Base-by-base conservation (phyloP, 2,329 filamentous ascomycete genomes). In the Decorospora gaudefroyi region DNA sequence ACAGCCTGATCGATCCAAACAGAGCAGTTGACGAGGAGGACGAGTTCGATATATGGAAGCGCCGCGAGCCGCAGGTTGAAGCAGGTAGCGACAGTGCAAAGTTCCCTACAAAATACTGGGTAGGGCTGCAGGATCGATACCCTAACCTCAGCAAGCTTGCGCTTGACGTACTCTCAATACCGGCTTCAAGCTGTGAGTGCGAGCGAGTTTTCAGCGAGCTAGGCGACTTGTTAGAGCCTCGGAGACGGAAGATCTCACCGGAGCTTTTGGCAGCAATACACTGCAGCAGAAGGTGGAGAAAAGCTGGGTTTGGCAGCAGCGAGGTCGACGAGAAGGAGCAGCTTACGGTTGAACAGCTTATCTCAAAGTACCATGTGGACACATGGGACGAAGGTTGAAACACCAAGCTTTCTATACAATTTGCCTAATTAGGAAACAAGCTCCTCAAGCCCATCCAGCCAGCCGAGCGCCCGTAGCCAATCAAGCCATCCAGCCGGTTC, bases 161-260 rank as follows among this genome's bases (percentile, higher is more conserved):
- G 3, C 23, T 45, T 30, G 10, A 40, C 11, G 5, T 39, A n/a
- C 21, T 45, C 3, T 16, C 29, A 29, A 45, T 45, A 10, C 29
- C 10, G 12, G 42, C 23, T 3, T 33, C 11, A n/a, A 45, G 28
- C 21, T 45, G 34, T 17, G 28, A 45, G 19, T 45, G 28, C 33
- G 22, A 45, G 34, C 29, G 29, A 6, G 6, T 39, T 1, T 45
- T 45, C 6, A 45, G 42, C 8, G 28, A 45, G 35, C 23, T 45
- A 12, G 35, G 42, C 25, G 35, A 45, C 17, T 35, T 45, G 3
- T 12, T 45, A 27, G 35, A 39, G 34, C 34, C 35, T 23, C n/a
- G 17, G 19, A 8, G 19, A 37, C 31, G 31, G 8, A 10, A 7
- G 10, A 41, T 42, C 5, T 6, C 3, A 30, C 15, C 16, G 3